Percentiles rank a stretch among this genome's conserved stretches.
These are phyloP conservation scores for Stagonosporopsis rhizophila DNA, from an alignment of 2,329 filamentous ascomycete species.

Conservation along the genomic window DNA sequence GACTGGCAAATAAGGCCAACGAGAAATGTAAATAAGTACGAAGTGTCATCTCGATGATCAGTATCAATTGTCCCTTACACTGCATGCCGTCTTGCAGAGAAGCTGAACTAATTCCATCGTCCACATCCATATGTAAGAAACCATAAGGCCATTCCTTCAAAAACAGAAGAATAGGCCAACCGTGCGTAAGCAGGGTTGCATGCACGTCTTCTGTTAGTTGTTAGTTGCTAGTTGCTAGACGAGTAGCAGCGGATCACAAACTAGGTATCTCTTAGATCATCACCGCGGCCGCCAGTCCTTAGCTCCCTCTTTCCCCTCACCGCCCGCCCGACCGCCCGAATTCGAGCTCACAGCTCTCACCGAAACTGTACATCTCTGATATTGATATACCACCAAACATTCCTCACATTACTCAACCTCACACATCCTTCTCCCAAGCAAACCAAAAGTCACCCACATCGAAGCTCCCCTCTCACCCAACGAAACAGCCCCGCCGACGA, in stretches of 20 bases:
- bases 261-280: not conserved
- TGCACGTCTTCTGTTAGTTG: too few species aligned
- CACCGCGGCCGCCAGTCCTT: not conserved
- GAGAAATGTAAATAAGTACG: conserved; percentile 10
- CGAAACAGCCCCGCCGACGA: not conserved
- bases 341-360: not conserved
- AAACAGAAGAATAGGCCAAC: too few species aligned
- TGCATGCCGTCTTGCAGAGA: not conserved
- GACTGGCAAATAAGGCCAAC: not conserved
- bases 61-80: not conserved
- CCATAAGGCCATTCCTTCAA: too few species aligned
- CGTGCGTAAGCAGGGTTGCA: too few species aligned
- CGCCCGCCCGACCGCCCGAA: conserved; percentile 1
- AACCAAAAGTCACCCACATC: not conserved
- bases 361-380: not conserved
- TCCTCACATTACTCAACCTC: not conserved
- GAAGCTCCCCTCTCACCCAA: not conserved
- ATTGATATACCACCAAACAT: not conserved
- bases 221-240: too few species aligned
- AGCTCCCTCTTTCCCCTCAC: not conserved
- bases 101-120: too few species aligned
- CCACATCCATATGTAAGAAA: too few species aligned
- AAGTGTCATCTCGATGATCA: conserved; percentile 6
- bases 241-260: too few species aligned
- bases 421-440: not conserved